phyloP scores from a whole-genome alignment of 1,139 yeast species.

The Kodamaea arcana region DNA sequence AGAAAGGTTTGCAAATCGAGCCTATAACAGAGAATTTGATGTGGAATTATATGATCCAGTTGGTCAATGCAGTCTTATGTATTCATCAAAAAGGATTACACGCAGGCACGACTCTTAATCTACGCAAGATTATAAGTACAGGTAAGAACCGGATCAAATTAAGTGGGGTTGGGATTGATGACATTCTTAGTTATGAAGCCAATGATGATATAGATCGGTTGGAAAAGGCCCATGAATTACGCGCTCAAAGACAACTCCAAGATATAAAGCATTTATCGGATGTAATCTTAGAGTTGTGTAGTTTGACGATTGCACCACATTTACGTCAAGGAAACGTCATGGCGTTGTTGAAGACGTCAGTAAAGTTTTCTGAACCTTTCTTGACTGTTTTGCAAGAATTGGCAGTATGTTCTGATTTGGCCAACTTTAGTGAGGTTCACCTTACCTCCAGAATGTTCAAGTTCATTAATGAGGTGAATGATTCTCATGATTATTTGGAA shows the following conservation, averaged over 20 bases:
- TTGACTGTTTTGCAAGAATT: constrained; percentile 12
- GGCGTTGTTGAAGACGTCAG: constrained; percentile 14
- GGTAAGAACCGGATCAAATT: constrained; percentile 67
- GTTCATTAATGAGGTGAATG: constrained; percentile 52
- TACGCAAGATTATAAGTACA: constrained; percentile 70
- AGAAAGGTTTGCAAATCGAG: constrained; percentile 25
- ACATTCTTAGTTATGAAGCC: constrained; percentile 50
- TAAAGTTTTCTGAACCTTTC: constrained; percentile 22
- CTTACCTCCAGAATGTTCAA: constrained; percentile 40
- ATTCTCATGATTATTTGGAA: constrained; percentile 62
- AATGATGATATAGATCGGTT: constrained; percentile 15
- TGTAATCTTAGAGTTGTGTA: constrained; percentile 53
- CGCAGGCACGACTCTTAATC: constrained; percentile 56
- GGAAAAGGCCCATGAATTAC: not conserved
- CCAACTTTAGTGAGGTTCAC: constrained; percentile 17
- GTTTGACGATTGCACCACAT: constrained; percentile 34
- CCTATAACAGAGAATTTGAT: constrained; percentile 59
- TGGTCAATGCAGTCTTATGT: constrained; percentile 59
- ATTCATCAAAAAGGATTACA: constrained; percentile 63
- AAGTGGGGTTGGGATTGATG: constrained; percentile 68
- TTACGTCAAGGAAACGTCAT: constrained; percentile 13
- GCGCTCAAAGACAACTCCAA: constrained; percentile 35
- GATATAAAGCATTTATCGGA: constrained; percentile 60
- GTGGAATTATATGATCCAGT: constrained; percentile 75
- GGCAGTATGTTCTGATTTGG: constrained; percentile 9